A percentile compares a stretch with the other conserved stretches of the same genome.
Conservation (phyloP, 768 basidiomycete genomes). For the Boletellus sp. region DNA sequence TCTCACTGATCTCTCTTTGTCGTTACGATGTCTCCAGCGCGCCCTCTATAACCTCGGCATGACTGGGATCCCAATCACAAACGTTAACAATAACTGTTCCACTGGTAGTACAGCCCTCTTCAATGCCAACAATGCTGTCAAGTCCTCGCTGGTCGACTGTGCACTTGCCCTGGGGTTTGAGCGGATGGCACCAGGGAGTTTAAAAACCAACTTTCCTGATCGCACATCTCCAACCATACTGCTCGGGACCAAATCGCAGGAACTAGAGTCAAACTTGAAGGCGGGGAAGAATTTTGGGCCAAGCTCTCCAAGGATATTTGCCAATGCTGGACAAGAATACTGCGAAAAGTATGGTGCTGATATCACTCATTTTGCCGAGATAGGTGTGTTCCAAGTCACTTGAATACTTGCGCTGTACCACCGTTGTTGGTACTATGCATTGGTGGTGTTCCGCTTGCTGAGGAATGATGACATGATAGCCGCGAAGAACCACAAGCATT, state of each 20-base stretch:
- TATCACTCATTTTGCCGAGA: constrained; percentile 67
- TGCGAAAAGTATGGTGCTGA: constrained; percentile 68
- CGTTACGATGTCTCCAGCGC: constrained; percentile 39
- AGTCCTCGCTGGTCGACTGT: constrained; percentile 67
- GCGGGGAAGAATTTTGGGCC: constrained; percentile 65
- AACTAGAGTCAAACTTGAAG: constrained; percentile 44
- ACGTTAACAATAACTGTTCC: constrained; percentile 87
- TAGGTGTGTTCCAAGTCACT: constrained; percentile 51
- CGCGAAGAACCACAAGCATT: constrained; percentile 82
- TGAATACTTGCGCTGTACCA: neutral
- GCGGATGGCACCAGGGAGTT: constrained; percentile 73
- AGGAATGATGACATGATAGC: constrained; percentile 38
- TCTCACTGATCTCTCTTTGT: neutral
- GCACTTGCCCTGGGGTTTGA: constrained; percentile 84
- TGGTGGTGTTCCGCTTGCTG: neutral
- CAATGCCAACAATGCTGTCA: constrained; percentile 68
- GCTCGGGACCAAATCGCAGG: constrained; percentile 40
- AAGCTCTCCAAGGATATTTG: constrained; percentile 68
- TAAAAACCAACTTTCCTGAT: constrained; percentile 62
- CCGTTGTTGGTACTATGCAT: neutral
- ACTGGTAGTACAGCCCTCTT: constrained; percentile 78
- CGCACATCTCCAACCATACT: constrained; percentile 45
- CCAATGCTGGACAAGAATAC: constrained; percentile 72
- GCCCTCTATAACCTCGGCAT: constrained; percentile 81
- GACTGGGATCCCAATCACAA: constrained; percentile 79